Conservation (phyloP, 75 land plant species). For the Picea glauca region DNA sequence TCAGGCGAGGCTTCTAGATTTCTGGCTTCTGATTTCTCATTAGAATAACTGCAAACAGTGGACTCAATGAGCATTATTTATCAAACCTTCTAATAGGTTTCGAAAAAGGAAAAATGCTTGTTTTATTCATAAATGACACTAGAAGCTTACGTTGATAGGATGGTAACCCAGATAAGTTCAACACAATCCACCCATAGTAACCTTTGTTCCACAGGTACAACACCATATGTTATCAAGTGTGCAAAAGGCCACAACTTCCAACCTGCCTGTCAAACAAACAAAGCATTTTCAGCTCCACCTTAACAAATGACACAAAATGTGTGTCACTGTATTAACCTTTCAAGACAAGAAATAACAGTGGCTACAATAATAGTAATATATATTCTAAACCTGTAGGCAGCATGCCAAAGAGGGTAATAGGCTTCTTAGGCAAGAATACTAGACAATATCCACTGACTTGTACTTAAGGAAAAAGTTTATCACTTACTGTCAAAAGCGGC, state of each 20-base stretch:
- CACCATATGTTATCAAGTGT: slow-evolving; percentile 85
- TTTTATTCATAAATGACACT: not conserved
- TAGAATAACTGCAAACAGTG: slow-evolving; percentile 36
- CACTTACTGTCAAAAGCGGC: slow-evolving; percentile 76
- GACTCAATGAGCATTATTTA: not conserved
- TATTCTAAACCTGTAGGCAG: not conserved
- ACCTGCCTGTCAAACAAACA: slow-evolving; percentile 63
- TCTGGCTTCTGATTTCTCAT: slow-evolving; percentile 65
- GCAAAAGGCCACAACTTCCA: slow-evolving; percentile 99
- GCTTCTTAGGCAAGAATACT: not conserved
- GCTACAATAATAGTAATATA: not conserved
- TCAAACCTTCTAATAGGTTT: not conserved
- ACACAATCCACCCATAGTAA: slow-evolving; percentile 97
- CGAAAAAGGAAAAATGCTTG: not conserved
- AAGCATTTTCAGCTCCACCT: not conserved
- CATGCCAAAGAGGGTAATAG: not conserved
- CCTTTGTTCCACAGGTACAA: slow-evolving; percentile 90
- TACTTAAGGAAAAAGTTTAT: not conserved
- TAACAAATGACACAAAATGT: not conserved
- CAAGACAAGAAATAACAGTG: not conserved
- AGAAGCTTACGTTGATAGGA: slow-evolving; percentile 79
- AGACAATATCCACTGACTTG: not conserved
- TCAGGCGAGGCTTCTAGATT: slow-evolving; percentile 20
- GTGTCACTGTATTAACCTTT: not conserved
- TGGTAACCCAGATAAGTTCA: slow-evolving; percentile 95